Evolutionary conservation across 169 alveolate genomes (phyloP), one percentile per base, ranked within the genome.

Genomic region (Neospora caninum): DNA sequence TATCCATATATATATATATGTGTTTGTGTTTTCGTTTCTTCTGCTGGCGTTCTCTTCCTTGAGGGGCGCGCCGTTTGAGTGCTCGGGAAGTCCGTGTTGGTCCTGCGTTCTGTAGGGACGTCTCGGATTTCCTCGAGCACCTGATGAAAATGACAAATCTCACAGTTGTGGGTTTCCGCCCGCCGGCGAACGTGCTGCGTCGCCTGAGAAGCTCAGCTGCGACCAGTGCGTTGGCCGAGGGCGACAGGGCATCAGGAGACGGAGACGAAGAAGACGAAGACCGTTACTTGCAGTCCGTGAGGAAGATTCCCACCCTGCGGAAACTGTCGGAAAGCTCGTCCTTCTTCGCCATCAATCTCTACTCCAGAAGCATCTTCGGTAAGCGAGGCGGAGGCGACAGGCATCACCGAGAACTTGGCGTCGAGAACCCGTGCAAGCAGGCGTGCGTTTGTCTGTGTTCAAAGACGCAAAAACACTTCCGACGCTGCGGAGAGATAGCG

Each of bases 281-380:
- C n/a, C 64, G 16, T 29, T 73, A 42, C 29, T n/a, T 82, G 78
- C 80, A 83, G 95, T 34, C 86, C 25, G 88, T 88, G 91, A 84
- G 89, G 80, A 86, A 80, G 42, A 34, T 82, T 64, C 91, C 91
- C 27, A 73, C 80, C 27, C 92, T 88, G 36, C 69, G 73, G 73
- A 39, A 70, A 70, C 95, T 93, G 34, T 64, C 94, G 0, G 80
- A 80, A 38, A 82, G 43, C 42, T 88, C 91, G 27, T 93, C 93
- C 34, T 97, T 98, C 97, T 94, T 98, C 94, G 99, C 98, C 16
- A 96, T 97, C 16, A 98, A 98, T 91, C 95, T 98, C 86, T 98
- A 97, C 96, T 97, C 98, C 34, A 96, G 97, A 92, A 96, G 98
- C 80, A 97, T 97, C 93, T 97, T 98, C 83, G 98, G 95, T 93